Percentiles rank a stretch among this genome's conserved stretches.
Evolutionary conservation across 2,329 filamentous ascomycete species (phyloP).

Genomic region (Aspergillus hiratsukae): DNA sequence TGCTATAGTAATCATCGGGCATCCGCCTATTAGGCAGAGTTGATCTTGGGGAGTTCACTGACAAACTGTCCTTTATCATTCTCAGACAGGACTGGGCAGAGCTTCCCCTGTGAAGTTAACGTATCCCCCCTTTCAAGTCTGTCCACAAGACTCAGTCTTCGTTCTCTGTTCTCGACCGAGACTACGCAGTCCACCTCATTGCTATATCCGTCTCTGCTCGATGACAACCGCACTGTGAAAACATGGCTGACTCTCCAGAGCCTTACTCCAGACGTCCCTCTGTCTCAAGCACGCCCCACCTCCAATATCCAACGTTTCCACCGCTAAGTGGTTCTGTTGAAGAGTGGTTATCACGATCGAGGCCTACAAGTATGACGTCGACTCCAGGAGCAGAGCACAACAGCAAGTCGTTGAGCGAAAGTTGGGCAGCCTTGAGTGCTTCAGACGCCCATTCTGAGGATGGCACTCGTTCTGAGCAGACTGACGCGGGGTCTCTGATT

Average conservation of each 20-base stretch:
- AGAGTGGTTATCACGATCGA: slow-evolving; percentile 40
- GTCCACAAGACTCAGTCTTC: slow-evolving; percentile 9
- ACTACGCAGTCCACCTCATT: slow-evolving; percentile 13
- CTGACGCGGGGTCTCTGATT: slow-evolving; percentile 41
- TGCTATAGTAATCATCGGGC: slow-evolving; percentile 20
- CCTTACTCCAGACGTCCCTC: slow-evolving; percentile 25
- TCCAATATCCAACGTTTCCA: slow-evolving; percentile 41
- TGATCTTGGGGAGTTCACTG: slow-evolving; percentile 6
- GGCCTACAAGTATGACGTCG: slow-evolving; percentile 40
- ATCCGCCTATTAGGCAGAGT: slow-evolving; percentile 20
- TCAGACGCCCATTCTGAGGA: slow-evolving; percentile 43
- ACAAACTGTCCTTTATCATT: slow-evolving; percentile 4
- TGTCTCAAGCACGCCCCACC: slow-evolving; percentile 24
- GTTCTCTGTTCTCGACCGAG: slow-evolving; percentile 14
- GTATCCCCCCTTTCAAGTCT: slow-evolving; percentile 12
- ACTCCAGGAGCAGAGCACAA: slow-evolving; percentile 23
- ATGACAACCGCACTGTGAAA: slow-evolving; percentile 18
- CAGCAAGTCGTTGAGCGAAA: slow-evolving; percentile 38
- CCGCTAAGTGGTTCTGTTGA: slow-evolving; percentile 36
- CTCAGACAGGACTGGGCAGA: slow-evolving; percentile 1
- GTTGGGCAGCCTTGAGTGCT: slow-evolving; percentile 44
- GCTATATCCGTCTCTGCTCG: slow-evolving; percentile 14
- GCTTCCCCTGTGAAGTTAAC: slow-evolving; percentile 13
- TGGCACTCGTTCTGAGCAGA: slow-evolving; percentile 41
- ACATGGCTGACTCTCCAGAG: slow-evolving; percentile 38